Evolutionary conservation across 73 alveolate species (phyloP), one percentile per base, ranked within the genome.

Genomic region (Symbiodinium pilosum): DNA sequence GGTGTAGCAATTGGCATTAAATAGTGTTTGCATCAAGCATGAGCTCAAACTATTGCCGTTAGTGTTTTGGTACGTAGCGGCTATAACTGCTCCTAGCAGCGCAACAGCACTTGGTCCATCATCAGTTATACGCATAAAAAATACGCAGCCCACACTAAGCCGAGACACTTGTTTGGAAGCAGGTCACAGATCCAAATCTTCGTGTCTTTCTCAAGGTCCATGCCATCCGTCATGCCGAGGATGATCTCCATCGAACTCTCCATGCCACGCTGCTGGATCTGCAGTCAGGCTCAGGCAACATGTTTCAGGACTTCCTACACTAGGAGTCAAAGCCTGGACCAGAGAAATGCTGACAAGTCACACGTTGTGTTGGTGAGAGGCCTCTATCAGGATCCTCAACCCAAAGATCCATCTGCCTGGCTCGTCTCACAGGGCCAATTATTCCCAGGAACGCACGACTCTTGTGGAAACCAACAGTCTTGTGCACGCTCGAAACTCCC

Each of bases 331-430:
- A n/a, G n/a, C n/a, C n/a, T n/a, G n/a, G n/a, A n/a, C n/a, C n/a
- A n/a, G n/a, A n/a, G n/a, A n/a, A n/a, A n/a, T n/a, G n/a, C n/a
- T n/a, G n/a, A n/a, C n/a, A n/a, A n/a, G n/a, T n/a, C n/a, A n/a
- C n/a, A n/a, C 92, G 20, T n/a, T 84, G 92, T 8, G 40, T 21
- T 1, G 92, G 64, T 14, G 73, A 5, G 24, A 56, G 92, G 36
- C 92, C 73, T 39, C 34, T 43, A 6, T 84, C 92, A 7, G 75
- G 75, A 28, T 84, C 92, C 16, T 83, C 89, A 5, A 18, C 26
- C 92, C 92, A 84, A 21, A 84, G 92, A 26, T 84, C 92, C 75
- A 84, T 34, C n/a, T 41, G 73, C 5, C 92, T 40, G 4, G 92
- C 92, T 7, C 92, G 40, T 4, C 44, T 3, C 4, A 84, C 73